Percentiles rank a stretch among this genome's conserved stretches.
Conservation (phyloP, 2,329 filamentous ascomycete species). For the Fusarium sublunatum region DNA sequence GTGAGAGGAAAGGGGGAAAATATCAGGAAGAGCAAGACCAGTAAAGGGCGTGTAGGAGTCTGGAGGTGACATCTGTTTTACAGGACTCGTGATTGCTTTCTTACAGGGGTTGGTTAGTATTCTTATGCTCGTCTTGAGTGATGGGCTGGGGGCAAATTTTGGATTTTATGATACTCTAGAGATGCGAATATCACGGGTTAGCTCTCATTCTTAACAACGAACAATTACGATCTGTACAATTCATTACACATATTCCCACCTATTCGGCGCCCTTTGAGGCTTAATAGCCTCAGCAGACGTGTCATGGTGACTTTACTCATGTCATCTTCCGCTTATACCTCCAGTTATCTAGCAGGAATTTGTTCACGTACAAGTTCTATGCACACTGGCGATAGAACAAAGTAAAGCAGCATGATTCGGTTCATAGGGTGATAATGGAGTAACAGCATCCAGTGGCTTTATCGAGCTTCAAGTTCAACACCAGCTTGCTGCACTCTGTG, state of each 20-base stretch:
- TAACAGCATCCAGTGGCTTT: too few species aligned
- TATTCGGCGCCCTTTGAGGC: neutral
- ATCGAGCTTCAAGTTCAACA: too few species aligned
- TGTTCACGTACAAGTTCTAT: too few species aligned
- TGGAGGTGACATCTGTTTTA: conserved; percentile 7
- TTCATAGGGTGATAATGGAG: too few species aligned
- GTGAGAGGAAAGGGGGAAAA: conserved; percentile 4
- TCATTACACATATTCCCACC: neutral
- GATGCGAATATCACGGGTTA: neutral
- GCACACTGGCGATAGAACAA: too few species aligned
- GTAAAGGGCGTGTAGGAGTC: conserved; percentile 19
- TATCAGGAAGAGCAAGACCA: conserved; percentile 7
- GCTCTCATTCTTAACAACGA: neutral
- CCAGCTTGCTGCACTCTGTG: too few species aligned
- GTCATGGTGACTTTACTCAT: too few species aligned
- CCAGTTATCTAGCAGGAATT: too few species aligned
- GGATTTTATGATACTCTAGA: conserved; percentile 26
- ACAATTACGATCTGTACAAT: neutral
- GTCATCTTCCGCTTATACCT: too few species aligned
- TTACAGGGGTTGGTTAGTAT: conserved; percentile 3
- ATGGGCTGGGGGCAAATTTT: conserved; percentile 13
- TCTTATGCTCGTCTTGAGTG: conserved; percentile 4
- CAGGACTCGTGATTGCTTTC: conserved; percentile 1
- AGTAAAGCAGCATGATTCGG: too few species aligned
- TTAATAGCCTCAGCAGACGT: neutral